Evolutionary conservation across 371 early-diverging fungal genomes (phyloP), one percentile per base, ranked within the genome.

Genomic region (Mortierella sp.): DNA sequence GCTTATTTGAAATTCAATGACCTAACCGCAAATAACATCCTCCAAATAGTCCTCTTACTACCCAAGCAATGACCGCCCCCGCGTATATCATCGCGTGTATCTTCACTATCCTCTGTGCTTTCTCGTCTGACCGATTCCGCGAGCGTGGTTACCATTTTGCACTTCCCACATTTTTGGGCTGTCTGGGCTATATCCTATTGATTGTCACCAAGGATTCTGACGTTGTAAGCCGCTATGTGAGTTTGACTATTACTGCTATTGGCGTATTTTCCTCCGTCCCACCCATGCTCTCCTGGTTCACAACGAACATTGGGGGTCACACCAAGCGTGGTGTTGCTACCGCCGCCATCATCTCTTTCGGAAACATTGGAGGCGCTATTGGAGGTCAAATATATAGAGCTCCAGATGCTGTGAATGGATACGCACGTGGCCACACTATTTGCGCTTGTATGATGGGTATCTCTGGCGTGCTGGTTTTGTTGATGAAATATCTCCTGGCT

Each of bases 141-240:
- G 89, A 90, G 35, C 90, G 93, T 54, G 92, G 91, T 32, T 75
- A 84, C 49, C 93, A 93, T 61, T 82, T 91, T 19, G 87, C 89
- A 4, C 57, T 86, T 26, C 88, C 92, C n/a, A 88, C 87, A 4
- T 58, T 85, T 47, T 9, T 93, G 13, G 91, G 91, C 12, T 85
- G 86, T 59, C 64, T 92, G 23, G 93, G 93, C 6, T 92, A 92
- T 81, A 85, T 89, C 19, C 82, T 92, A 23, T 74, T 93, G 32
- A 85, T 91, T 23, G 76, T 83, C 22, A 60, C 85, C 32, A 66
- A 76, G 23, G 78, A 83, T 5, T 42, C 62, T 9, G 28, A 56
- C 0, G 47, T 83, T 1, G 74, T 79, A 2, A 79, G 64, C 40
- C 85, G 85, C 58, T 91, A 91, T 64, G 83, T 87, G 60, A 84